Evolutionary conservation across 2,329 filamentous ascomycete species (phyloP).

Genomic region (Camptophora hylomeconis): DNA sequence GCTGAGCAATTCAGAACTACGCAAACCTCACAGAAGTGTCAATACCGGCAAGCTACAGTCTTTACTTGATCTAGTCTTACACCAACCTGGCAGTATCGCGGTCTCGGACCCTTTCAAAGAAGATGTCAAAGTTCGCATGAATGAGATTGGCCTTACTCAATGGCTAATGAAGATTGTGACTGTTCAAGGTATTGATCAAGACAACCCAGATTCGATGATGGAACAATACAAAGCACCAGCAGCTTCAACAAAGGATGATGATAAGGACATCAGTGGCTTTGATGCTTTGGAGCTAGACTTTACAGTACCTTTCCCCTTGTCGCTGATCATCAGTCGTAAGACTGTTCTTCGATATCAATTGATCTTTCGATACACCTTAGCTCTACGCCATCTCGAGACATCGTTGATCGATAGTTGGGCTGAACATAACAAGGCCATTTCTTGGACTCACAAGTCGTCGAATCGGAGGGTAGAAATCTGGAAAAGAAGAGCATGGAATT

Average conservation of each 20-base stretch:
- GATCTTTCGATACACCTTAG: constrained; percentile 85
- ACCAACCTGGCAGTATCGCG: constrained; percentile 90
- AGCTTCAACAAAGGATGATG: constrained; percentile 53
- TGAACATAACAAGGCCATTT: constrained; percentile 66
- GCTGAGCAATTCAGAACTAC: constrained; percentile 74
- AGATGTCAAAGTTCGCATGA: constrained; percentile 95
- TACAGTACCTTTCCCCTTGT: constrained; percentile 84
- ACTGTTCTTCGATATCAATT: constrained; percentile 96
- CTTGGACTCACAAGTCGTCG: constrained; percentile 71
- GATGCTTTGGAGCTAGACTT: constrained; percentile 92
- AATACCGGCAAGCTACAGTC: constrained; percentile 92
- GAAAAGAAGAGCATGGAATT: constrained; percentile 85
- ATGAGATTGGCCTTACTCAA: constrained; percentile 82
- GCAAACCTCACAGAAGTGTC: constrained; percentile 75
- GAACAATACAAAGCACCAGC: constrained; percentile 50
- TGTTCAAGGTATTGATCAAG: constrained; percentile 88
- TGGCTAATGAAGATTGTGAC: constrained; percentile 94
- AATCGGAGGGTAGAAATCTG: constrained; percentile 68
- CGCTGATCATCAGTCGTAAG: constrained; percentile 87
- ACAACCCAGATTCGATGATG: constrained; percentile 45
- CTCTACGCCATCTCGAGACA: constrained; percentile 76
- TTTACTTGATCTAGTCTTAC: constrained; percentile 83
- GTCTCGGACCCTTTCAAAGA: constrained; percentile 95
- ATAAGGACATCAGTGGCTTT: constrained; percentile 80
- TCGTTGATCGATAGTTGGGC: constrained; percentile 82